These are phyloP conservation scores for Exophiala oligosperma DNA, from an alignment of 2,329 filamentous ascomycete genomes.

Conservation along the genomic window DNA sequence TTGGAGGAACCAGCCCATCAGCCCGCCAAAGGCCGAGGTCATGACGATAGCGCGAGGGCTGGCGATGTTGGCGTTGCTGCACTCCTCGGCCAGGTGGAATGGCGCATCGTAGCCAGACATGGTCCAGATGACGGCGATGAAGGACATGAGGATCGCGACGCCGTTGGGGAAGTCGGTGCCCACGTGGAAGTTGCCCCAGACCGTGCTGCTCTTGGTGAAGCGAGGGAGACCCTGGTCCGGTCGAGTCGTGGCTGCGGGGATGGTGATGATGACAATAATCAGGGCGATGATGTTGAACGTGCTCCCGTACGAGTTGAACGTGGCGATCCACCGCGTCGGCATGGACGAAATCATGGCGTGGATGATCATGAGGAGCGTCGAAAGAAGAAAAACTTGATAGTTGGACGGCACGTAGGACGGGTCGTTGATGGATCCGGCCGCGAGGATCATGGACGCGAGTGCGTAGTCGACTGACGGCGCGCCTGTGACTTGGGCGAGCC, in stretches of 20 bases:
- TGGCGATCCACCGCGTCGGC: conserved; percentile 69
- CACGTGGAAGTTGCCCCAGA: conserved; percentile 67
- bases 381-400: conserved; percentile 70
- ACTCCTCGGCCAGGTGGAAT: conserved; percentile 75
- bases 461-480: conserved; percentile 69
- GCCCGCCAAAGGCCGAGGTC: conserved; percentile 65
- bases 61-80: conserved; percentile 69
- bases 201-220: conserved; percentile 58
- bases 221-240: conserved; percentile 55
- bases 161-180: conserved; percentile 68
- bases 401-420: conserved; percentile 64
- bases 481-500: conserved; percentile 66
- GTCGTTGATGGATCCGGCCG: conserved; percentile 66
- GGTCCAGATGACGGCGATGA: conserved; percentile 70
- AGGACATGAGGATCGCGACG: conserved; percentile 69
- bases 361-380: conserved; percentile 65
- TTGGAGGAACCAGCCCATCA: conserved; percentile 73
- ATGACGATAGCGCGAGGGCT: conserved; percentile 71
- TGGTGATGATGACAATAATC: conserved; percentile 66
- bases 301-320: conserved; percentile 69
- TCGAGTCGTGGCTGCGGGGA: conserved; percentile 59
- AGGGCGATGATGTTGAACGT: conserved; percentile 70
- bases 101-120: conserved; percentile 67
- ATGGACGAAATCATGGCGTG: conserved; percentile 68
- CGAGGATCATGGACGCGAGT: conserved; percentile 68